Conservation (phyloP, 2,329 filamentous ascomycete genomes). For the Penicillium sp. region DNA sequence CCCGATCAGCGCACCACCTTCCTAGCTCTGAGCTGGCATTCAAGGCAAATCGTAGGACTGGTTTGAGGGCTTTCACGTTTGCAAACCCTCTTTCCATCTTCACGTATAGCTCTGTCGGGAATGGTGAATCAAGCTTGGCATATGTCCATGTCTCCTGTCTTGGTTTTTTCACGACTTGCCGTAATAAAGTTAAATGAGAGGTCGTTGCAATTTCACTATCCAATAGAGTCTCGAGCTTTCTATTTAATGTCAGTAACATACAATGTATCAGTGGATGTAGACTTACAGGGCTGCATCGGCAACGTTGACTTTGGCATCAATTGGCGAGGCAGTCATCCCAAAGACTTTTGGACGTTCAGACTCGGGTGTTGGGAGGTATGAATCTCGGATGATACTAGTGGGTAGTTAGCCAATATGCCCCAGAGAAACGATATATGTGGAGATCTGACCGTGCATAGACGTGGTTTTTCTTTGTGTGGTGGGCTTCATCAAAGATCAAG, state of each 20-base stretch:
- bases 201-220: constrained; percentile 80
- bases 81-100: constrained; percentile 53
- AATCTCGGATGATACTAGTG: constrained; percentile 73
- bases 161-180: constrained; percentile 56
- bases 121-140: constrained; percentile 50
- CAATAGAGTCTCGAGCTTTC: constrained; percentile 69
- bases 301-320: constrained; percentile 75
- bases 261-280: neutral
- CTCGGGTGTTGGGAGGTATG: constrained; percentile 57
- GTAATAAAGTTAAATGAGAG: constrained; percentile 55
- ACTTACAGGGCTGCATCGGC: constrained; percentile 57
- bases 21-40: constrained; percentile 65
- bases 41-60: constrained; percentile 57
- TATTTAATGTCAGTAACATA: constrained; percentile 18
- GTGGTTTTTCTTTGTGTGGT: constrained; percentile 92
- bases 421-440: neutral
- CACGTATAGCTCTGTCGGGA: constrained; percentile 62
- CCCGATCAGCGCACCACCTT: constrained; percentile 75
- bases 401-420: neutral
- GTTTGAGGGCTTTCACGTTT: constrained; percentile 51
- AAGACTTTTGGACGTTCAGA: constrained; percentile 68
- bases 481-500: constrained; percentile 91
- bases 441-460: constrained; percentile 64
- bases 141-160: constrained; percentile 57
- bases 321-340: constrained; percentile 94